A percentile compares a stretch with the other conserved stretches of the same genome.
Evolutionary conservation across 2,329 filamentous ascomycete species (phyloP).

Genomic region (Neocucurbitaria cava): DNA sequence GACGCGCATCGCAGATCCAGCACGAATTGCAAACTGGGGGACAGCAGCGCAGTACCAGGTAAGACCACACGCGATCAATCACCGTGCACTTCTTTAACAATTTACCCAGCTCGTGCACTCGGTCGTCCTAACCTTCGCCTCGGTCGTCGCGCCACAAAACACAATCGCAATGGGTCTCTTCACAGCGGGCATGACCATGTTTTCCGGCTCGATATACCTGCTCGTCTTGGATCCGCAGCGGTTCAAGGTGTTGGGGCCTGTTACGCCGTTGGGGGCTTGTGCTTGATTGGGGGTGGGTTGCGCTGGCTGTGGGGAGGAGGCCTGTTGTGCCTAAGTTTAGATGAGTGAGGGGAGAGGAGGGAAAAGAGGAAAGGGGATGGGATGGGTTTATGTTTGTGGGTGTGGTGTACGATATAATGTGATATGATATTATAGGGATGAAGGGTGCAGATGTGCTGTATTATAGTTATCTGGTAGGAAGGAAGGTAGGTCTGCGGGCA

Average conservation of each 20-base stretch:
- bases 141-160: constrained; percentile 60
- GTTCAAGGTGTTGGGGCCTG: constrained; percentile 67
- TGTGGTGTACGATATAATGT: not conserved
- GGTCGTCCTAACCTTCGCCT: constrained; percentile 64
- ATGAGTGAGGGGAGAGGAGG: not conserved
- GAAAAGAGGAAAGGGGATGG: not conserved
- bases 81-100: too few species aligned
- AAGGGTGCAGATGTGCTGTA: too few species aligned
- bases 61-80: too few species aligned
- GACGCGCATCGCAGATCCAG: constrained; percentile 65
- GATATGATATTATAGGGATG: too few species aligned
- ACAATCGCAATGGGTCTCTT: constrained; percentile 66
- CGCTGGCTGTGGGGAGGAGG: constrained; percentile 51
- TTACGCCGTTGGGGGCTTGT: constrained; percentile 71
- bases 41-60: constrained; percentile 75
- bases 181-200: constrained; percentile 70
- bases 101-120: constrained; percentile 73
- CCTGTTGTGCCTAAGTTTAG: constrained; percentile 7
- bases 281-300: constrained; percentile 71
- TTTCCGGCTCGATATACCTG: constrained; percentile 70
- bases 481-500: too few species aligned
- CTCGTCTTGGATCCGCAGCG: constrained; percentile 67
- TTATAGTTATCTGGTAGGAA: too few species aligned
- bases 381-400: not conserved
- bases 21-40: constrained; percentile 65